phyloP scores from a whole-genome alignment of 371 early-diverging fungal species.

The Mortierella sp. region DNA sequence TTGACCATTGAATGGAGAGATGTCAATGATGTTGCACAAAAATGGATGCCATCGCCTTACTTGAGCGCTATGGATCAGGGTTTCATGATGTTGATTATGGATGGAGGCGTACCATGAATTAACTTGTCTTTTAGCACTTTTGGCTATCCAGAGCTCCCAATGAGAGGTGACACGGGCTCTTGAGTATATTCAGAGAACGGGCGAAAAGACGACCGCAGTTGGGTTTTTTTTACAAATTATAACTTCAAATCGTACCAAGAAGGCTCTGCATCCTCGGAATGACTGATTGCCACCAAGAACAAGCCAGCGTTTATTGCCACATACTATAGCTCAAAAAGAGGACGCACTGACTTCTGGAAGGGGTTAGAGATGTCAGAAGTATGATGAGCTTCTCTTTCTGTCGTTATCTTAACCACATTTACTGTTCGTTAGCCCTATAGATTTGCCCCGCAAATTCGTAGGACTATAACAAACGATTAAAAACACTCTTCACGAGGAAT shows the following conservation, averaged over 20 bases:
- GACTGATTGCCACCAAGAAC: background rate
- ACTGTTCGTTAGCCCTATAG: background rate
- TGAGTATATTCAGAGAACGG: background rate
- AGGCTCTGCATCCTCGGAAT: conserved; percentile 17
- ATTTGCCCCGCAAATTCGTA: conserved; percentile 1
- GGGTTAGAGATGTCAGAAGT: conserved; percentile 1
- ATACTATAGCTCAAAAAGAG: background rate
- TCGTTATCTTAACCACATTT: background rate
- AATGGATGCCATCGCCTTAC: conserved; percentile 17
- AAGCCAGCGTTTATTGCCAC: background rate
- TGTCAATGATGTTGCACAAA: conserved; percentile 24
- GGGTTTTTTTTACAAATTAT: conserved; percentile 11
- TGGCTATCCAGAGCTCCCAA: conserved; percentile 1
- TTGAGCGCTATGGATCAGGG: conserved; percentile 12
- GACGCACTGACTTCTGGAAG: conserved; percentile 2
- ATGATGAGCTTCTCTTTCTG: background rate
- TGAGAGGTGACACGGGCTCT: background rate
- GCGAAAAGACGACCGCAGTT: conserved; percentile 7
- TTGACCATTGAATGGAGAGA: conserved; percentile 16
- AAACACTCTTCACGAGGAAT: background rate
- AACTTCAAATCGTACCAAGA: conserved; percentile 13
- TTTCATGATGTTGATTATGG: background rate
- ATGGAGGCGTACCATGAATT: background rate
- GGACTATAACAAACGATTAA: conserved; percentile 2
- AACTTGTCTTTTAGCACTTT: conserved; percentile 1